phyloP scores from a whole-genome alignment of 257 asterid species.

The Osmanthus fragrans region DNA sequence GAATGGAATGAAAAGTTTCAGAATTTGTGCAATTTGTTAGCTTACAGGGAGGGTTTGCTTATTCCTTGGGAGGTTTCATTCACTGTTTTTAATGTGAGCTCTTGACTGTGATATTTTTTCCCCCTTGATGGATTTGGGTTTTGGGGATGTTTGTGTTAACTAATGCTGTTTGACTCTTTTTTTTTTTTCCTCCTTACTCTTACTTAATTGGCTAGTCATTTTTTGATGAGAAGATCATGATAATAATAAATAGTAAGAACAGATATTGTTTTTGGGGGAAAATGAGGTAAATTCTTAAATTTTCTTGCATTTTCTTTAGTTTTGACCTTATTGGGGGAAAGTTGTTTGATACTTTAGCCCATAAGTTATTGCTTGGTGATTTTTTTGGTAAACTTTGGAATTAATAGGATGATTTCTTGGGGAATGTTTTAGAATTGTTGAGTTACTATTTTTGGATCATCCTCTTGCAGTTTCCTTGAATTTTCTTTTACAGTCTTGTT shows the following conservation, averaged over 20 bases:
- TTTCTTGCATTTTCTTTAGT: not conserved
- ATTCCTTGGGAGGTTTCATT: conserved; percentile 72
- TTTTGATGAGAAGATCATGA: not conserved
- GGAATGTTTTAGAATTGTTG: not conserved
- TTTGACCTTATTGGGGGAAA: not conserved
- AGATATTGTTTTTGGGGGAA: not conserved
- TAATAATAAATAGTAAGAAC: not conserved
- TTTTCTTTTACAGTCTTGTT: too few relatives aligned
- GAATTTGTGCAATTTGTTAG: conserved; percentile 43
- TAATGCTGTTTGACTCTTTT: not conserved
- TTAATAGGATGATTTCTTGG: not conserved
- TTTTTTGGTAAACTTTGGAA: not conserved
- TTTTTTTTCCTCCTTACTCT: not conserved
- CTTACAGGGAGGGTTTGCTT: conserved; percentile 42
- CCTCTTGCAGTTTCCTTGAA: not conserved
- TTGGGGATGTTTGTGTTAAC: not conserved
- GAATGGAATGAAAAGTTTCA: conserved; percentile 69
- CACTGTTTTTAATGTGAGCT: conserved; percentile 62
- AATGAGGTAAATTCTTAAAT: not conserved
- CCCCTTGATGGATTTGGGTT: not conserved
- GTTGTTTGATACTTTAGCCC: not conserved
- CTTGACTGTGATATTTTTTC: not conserved
- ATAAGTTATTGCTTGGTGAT: not conserved
- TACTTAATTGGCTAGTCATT: not conserved
- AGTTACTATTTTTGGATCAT: conserved; percentile 8